These are phyloP conservation scores for Neurospora tetrasperma DNA, from an alignment of 495 filamentous ascomycete genomes.

Conservation along the genomic window DNA sequence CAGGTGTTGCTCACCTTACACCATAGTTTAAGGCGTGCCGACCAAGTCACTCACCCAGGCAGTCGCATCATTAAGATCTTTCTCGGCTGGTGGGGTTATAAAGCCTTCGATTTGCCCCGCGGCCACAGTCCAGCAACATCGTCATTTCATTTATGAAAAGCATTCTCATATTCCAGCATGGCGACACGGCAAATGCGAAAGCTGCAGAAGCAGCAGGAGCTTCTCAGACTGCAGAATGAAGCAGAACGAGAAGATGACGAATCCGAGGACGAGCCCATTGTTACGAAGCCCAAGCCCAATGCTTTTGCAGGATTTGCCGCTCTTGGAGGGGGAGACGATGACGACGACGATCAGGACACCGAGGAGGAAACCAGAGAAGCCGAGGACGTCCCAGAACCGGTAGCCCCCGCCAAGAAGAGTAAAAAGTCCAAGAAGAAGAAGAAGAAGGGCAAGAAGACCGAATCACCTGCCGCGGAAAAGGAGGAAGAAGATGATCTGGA, in stretches of 20 bases:
- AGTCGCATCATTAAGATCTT: neutral
- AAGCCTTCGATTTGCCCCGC: neutral
- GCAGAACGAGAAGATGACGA: conserved; percentile 33
- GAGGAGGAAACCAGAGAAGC: conserved; percentile 39
- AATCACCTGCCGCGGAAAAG: conserved; percentile 7
- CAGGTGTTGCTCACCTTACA: neutral
- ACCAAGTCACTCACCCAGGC: neutral
- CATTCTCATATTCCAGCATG: conserved; percentile 38
- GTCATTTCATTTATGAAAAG: neutral
- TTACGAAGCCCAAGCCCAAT: conserved; percentile 29
- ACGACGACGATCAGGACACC: conserved; percentile 30
- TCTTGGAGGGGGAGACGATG: conserved; percentile 29
- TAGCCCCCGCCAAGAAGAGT: conserved; percentile 34
- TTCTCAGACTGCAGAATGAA: conserved; percentile 25
- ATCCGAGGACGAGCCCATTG: conserved; percentile 33
- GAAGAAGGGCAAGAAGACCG: conserved; percentile 39
- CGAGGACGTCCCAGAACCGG: conserved; percentile 22
- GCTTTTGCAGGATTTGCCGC: conserved; percentile 43
- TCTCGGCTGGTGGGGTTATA: neutral
- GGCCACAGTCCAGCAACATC: neutral
- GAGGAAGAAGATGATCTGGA: conserved; percentile 40
- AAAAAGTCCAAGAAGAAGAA: conserved; percentile 54
- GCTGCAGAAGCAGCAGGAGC: conserved; percentile 60
- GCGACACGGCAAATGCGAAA: conserved; percentile 72
- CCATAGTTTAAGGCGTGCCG: neutral